Evolutionary conservation across 164 flowering plant genomes (phyloP), one percentile per base, ranked within the genome.

Genomic region (Stephania japonica): DNA sequence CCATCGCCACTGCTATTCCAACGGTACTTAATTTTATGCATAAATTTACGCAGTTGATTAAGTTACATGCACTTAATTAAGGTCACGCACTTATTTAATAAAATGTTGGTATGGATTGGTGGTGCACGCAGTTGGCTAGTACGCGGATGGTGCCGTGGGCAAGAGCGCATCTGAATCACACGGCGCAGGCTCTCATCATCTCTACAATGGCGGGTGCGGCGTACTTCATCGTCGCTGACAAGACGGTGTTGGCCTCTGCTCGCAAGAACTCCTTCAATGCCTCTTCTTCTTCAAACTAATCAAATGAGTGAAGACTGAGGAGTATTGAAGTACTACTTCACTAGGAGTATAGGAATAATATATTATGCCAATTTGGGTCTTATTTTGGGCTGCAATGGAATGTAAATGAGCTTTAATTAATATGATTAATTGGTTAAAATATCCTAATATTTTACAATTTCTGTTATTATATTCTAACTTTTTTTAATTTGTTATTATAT

Each of bases 111-210:
- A 3, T 16, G 6, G 44, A 23, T 68, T 41, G 14, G 67, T 65
- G 32, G 25, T 26, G 26, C 68, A 65, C 7, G 14, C 85, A 93
- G 98, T 32, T 91, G 63, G 94, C 94, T 59, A 88, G 97, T 80
- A 93, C 75, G 70, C 91, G 84, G 82, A 85, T 87, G 94, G 76
- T 88, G 74, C 97, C 96, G 27, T 93, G 98, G 98, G 98, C 97
- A 25, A 91, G 85, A 78, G 89, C 96, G 42, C 78, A 93, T 75
- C 94, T 93, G 42, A 93, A 93, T 76, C 91, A 74, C 83, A 87
- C 96, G 59, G 98, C 97, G 63, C 97, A 93, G 75, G 97, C 97
- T 69, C 97, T 93, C 75, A 88, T 93, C n/a, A 83, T 93, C 66
- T 91, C 95, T 21, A 87, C 92, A 93, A 97, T 78, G 77, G 98